phyloP scores from a whole-genome alignment of 306 rosid species.

The Biancaea sappan region DNA sequence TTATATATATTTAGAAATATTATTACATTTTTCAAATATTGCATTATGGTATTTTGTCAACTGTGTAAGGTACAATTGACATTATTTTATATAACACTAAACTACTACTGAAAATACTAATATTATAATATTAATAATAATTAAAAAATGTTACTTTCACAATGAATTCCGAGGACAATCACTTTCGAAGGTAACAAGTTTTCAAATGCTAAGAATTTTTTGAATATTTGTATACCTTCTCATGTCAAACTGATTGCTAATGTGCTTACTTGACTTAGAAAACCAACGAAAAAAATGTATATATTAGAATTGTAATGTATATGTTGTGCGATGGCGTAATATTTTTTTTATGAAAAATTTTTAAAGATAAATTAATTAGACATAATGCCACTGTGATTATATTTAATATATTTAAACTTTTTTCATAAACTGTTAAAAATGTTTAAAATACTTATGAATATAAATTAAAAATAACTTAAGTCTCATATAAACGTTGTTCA shows the following conservation, averaged over 20 bases:
- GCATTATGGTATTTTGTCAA: neutral
- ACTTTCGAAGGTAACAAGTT: neutral
- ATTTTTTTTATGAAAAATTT: neutral
- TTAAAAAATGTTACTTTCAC: neutral
- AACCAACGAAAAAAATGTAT: neutral
- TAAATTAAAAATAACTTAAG: neutral
- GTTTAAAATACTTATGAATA: neutral
- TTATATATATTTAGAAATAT: neutral
- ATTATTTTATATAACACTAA: neutral
- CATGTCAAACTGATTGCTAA: neutral
- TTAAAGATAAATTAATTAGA: neutral
- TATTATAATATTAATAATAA: neutral
- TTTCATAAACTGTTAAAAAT: neutral
- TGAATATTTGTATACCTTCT: neutral
- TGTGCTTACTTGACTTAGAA: neutral
- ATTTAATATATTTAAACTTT: neutral
- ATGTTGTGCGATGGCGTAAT: neutral
- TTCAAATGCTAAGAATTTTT: neutral
- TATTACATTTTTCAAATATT: neutral
- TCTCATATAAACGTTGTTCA: neutral
- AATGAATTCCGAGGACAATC: neutral
- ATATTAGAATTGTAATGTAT: neutral
- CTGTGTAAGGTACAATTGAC: neutral
- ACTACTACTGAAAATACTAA: neutral
- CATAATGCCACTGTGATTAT: neutral